A percentile compares a stretch with the other conserved stretches of the same genome.
Conservation (phyloP, 2,329 filamentous ascomycete genomes). For the Tolypocladium inflatum region DNA sequence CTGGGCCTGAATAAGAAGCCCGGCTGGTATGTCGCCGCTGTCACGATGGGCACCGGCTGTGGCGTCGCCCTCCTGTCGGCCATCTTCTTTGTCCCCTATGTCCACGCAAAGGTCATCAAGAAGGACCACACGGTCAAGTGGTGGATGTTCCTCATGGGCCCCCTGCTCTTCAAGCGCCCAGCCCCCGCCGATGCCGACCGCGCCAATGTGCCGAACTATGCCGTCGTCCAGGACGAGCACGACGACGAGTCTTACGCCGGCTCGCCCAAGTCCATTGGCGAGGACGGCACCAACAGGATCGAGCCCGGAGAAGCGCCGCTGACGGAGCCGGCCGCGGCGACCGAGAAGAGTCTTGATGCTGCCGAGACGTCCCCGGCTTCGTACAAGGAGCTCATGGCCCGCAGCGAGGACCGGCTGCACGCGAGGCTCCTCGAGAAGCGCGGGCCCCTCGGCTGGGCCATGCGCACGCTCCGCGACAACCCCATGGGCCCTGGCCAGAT, state of each 20-base stretch:
- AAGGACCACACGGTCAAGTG: constrained; percentile 55
- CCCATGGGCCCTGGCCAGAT: constrained; percentile 62
- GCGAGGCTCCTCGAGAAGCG: constrained; percentile 38
- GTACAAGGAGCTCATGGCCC: constrained; percentile 53
- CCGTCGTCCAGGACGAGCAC: constrained; percentile 59
- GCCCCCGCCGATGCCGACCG: constrained; percentile 39
- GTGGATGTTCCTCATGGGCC: constrained; percentile 54
- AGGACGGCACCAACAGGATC: constrained; percentile 16
- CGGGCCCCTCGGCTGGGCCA: constrained; percentile 73
- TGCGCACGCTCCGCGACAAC: constrained; percentile 67
- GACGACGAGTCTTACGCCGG: constrained; percentile 26
- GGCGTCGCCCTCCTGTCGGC: constrained; percentile 50
- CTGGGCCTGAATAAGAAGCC: constrained; percentile 58
- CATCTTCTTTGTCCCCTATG: constrained; percentile 65
- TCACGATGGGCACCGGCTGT: constrained; percentile 54
- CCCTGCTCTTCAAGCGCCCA: constrained; percentile 53
- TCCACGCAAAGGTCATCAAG: constrained; percentile 59
- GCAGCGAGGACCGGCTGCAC: constrained; percentile 43
- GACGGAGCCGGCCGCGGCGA: constrained; percentile 28
- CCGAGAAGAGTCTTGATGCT: constrained; percentile 31
- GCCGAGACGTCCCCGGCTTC: constrained; percentile 37
- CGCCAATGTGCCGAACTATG: constrained; percentile 63
- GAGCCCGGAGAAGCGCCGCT: constrained; percentile 6
- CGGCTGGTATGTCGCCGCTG: constrained; percentile 54
- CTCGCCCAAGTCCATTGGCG: constrained; percentile 22